These are phyloP conservation scores for Leishmania turanica DNA, from an alignment of 208 protist genomes.

Conservation along the genomic window DNA sequence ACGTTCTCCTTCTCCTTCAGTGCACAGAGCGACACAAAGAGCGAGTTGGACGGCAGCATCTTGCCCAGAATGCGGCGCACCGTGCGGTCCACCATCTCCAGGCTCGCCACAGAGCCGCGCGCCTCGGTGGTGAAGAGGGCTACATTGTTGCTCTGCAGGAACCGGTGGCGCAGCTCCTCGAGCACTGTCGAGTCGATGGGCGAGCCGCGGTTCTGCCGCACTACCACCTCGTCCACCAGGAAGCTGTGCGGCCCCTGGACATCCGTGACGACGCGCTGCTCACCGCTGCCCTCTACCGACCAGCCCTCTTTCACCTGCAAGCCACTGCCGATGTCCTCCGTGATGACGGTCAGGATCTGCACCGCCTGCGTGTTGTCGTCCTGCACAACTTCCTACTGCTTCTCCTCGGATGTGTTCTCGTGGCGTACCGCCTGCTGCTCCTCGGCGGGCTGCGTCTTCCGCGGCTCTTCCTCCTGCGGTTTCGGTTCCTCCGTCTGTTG, in stretches of 20 bases:
- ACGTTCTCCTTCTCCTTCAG: constrained; percentile 28
- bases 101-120: constrained; percentile 42
- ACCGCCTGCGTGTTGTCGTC: neutral
- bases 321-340: constrained; percentile 33
- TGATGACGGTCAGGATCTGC: constrained; percentile 47
- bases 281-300: constrained; percentile 24
- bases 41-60: constrained; percentile 22
- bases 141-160: constrained; percentile 55
- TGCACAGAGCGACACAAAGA: constrained; percentile 48
- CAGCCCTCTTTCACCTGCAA: constrained; percentile 45
- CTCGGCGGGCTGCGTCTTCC: neutral
- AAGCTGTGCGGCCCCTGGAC: constrained; percentile 41
- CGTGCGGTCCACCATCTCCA: constrained; percentile 56
- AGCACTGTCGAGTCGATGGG: constrained; percentile 36
- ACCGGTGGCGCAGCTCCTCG: constrained; percentile 41
- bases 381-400: neutral
- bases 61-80: constrained; percentile 43
- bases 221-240: constrained; percentile 48
- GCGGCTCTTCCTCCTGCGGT: neutral
- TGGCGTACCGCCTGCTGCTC: neutral
- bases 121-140: constrained; percentile 53
- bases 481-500: neutral
- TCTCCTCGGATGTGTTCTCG: neutral
- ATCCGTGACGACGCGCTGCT: constrained; percentile 45
- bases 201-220: constrained; percentile 31